These are phyloP conservation scores for Phaeosphaeria sp. DNA, from an alignment of 2,329 filamentous ascomycete species.

Conservation along the genomic window DNA sequence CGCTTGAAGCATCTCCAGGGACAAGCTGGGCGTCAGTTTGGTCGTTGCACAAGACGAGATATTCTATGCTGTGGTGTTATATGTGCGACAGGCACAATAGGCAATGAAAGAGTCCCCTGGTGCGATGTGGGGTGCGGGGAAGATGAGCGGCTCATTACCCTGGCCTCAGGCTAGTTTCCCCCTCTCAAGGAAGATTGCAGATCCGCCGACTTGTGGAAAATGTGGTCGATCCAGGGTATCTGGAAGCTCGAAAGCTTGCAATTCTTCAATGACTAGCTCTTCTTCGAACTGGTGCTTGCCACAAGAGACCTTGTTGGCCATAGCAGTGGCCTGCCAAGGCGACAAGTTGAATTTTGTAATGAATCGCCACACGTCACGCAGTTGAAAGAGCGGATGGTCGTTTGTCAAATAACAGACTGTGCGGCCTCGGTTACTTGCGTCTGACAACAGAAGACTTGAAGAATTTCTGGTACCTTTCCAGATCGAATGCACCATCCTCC, in stretches of 20 bases:
- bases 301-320: too few species aligned
- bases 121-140: neutral
- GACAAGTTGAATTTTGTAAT: too few species aligned
- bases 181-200: neutral
- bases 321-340: too few species aligned
- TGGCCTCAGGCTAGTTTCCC: neutral
- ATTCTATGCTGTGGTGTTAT: neutral
- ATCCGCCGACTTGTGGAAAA: neutral
- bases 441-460: constrained; percentile 25
- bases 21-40: neutral
- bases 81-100: neutral
- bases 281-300: neutral
- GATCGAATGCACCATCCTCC: constrained; percentile 29
- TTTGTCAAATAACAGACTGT: too few species aligned
- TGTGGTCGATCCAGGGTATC: neutral
- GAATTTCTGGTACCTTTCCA: constrained; percentile 30
- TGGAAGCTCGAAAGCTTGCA: neutral
- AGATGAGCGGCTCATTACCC: neutral
- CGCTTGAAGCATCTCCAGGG: neutral
- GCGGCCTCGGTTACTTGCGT: neutral
- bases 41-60: neutral
- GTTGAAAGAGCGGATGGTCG: too few species aligned
- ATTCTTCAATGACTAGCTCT: neutral
- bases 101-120: neutral
- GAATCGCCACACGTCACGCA: too few species aligned